Conservation (phyloP, 495 filamentous ascomycete genomes). For the Annulohypoxylon bovei region DNA sequence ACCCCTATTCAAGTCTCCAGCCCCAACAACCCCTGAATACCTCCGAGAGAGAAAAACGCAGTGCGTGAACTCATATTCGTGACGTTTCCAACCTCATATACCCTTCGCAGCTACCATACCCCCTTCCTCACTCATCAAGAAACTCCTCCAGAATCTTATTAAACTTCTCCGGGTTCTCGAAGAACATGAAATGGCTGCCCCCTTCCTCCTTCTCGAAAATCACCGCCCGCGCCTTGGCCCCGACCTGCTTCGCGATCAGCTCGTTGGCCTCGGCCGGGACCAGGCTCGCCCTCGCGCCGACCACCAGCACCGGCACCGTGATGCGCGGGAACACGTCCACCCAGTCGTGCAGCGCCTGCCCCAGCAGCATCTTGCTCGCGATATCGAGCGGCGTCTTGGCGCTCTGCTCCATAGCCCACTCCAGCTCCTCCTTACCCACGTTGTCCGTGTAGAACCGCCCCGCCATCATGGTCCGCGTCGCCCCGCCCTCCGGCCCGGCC, state of each 20-base stretch:
- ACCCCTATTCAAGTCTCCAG: background rate
- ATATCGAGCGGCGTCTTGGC: conserved; percentile 15
- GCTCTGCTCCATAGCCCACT: conserved; percentile 22
- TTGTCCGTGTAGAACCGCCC: conserved; percentile 24
- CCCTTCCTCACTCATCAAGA: background rate
- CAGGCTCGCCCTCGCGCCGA: conserved; percentile 12
- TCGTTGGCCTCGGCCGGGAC: conserved; percentile 4
- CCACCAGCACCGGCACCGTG: conserved; percentile 29
- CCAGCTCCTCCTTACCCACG: conserved; percentile 12
- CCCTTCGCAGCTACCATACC: background rate
- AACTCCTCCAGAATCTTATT: conserved; percentile 40
- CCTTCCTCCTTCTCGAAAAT: conserved; percentile 37
- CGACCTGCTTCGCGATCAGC: conserved; percentile 28
- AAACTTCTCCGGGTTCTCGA: conserved; percentile 42
- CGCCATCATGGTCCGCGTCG: background rate
- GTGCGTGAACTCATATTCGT: background rate
- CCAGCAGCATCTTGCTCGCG: conserved; percentile 22
- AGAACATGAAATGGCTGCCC: conserved; percentile 37
- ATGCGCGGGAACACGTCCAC: conserved; percentile 35
- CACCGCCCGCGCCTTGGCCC: conserved; percentile 7
- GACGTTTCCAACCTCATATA: too few species aligned
- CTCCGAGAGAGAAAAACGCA: too few species aligned
- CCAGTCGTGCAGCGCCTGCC: conserved; percentile 23
- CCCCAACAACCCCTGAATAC: background rate
- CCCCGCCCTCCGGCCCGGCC: conserved; percentile 13